Percentiles rank a stretch among this genome's conserved stretches.
These are phyloP conservation scores for Stephania yunnanensis DNA, from an alignment of 164 flowering plant species.

Conservation along the genomic window DNA sequence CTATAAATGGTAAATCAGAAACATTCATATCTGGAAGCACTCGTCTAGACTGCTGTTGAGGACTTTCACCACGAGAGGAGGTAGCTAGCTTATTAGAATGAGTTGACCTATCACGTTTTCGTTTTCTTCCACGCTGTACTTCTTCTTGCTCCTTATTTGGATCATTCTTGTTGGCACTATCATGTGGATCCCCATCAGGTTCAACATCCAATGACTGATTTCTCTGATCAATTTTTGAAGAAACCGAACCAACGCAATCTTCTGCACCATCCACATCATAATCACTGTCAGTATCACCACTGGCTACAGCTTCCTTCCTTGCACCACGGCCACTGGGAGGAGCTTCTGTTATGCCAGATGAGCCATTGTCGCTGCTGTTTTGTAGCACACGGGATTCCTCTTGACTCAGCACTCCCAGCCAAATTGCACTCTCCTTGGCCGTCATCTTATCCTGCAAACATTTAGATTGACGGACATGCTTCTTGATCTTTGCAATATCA, in stretches of 20 bases:
- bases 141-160: constrained; percentile 28
- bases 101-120: constrained; percentile 21
- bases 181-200: constrained; percentile 9
- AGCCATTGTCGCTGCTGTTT: constrained; percentile 51
- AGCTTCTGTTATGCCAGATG: constrained; percentile 47
- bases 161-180: constrained; percentile 9
- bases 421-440: constrained; percentile 73
- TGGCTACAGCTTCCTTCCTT: constrained; percentile 35
- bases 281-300: constrained; percentile 64
- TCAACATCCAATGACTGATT: constrained; percentile 27
- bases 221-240: constrained; percentile 53
- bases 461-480: constrained; percentile 64
- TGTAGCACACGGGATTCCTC: constrained; percentile 56
- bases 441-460: constrained; percentile 86
- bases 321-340: constrained; percentile 26
- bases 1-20: constrained; percentile 19
- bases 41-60: constrained; percentile 22
- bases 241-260: constrained; percentile 41
- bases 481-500: constrained; percentile 70
- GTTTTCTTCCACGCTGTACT: constrained; percentile 30
- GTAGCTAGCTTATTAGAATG: constrained; percentile 19
- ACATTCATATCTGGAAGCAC: constrained; percentile 42
- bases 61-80: constrained; percentile 13
- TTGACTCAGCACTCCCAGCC: constrained; percentile 63
- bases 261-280: constrained; percentile 64